phyloP scores from a whole-genome alignment of 331 rosid species.

The Malus hybrid region DNA sequence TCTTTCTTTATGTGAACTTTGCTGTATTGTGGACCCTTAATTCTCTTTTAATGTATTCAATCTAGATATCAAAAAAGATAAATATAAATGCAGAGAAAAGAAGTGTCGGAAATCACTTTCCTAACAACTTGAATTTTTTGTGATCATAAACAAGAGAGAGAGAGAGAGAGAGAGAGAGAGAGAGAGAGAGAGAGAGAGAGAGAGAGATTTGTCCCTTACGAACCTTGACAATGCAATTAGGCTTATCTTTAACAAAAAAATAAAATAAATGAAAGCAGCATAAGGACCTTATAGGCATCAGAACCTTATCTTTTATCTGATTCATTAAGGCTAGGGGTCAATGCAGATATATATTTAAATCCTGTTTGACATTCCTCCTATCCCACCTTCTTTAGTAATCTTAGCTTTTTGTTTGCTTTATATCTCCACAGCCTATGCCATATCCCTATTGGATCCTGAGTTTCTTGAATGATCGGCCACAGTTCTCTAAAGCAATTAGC shows the following conservation, averaged over 20 bases:
- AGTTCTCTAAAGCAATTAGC: background rate
- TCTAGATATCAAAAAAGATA: too few relatives aligned
- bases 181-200: too few relatives aligned
- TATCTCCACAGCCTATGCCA: slow-evolving; percentile 17
- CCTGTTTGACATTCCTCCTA: slow-evolving; percentile 34
- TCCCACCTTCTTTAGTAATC: background rate
- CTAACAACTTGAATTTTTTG: background rate
- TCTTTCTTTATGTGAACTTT: too few relatives aligned
- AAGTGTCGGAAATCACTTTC: too few relatives aligned
- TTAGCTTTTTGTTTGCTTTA: background rate
- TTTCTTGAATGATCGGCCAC: too few relatives aligned
- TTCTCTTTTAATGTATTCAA: too few relatives aligned
- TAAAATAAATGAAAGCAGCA: slow-evolving; percentile 8
- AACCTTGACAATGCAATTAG: slow-evolving; percentile 16
- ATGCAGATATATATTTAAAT: slow-evolving; percentile 6
- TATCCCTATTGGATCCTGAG: slow-evolving; percentile 1
- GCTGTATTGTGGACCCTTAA: too few relatives aligned
- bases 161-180: too few relatives aligned
- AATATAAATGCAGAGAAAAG: too few relatives aligned
- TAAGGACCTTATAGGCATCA: slow-evolving; percentile 18
- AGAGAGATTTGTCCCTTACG: slow-evolving; percentile 13
- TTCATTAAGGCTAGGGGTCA: background rate
- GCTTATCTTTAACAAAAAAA: slow-evolving; percentile 6
- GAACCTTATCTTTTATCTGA: slow-evolving; percentile 25
- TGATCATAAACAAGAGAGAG: background rate